Base-by-base conservation (phyloP, 1,284 basidiomycete species). In the Rhodotorula sp. region DNA sequence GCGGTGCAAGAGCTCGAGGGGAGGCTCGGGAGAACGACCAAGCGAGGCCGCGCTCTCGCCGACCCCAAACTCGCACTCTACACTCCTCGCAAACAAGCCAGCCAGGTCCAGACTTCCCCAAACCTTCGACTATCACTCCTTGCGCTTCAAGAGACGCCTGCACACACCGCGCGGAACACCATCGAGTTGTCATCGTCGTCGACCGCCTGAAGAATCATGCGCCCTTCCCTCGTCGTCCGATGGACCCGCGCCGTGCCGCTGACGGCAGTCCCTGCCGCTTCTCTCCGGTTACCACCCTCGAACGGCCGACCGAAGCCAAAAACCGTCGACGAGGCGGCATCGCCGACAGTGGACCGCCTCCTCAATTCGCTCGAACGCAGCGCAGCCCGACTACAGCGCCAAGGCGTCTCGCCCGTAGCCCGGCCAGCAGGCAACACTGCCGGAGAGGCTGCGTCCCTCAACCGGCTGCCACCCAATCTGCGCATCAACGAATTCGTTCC, bases 401-500 rank as follows among this genome's bases (percentile, higher is more conserved):
- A 28, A 28, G 54, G 26, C 5, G 54, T n/a, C 54, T 28, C 49
- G 49, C 23, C 49, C 23, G 49, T 5, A 28, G 18, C 26, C 4
- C 26, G 26, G 28, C 14, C 26, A 54, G 52, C 23, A 54, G 52
- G 52, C 7, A 16, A n/a, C n/a, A 26, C 26, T 12, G 49, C 49
- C 6, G 12, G 26, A 19, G 48, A 34, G 21, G 8, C 38, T 21
- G 63, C 34, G 4, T 43, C 38, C 31, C 23, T n/a, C 64, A 34
- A 43, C 21, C 56, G 60, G 6, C 60, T 71, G 26, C 74, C 74
- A 21, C 52, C 67, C 34, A 77, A 77, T 55, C 58, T 77, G 48
- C 62, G 75, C 52, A 63, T 77, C 50, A 73, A 74, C 54, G 68
- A 77, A 57, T 77, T 60, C 47, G 70, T 75, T 10, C 71, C 71